Evolutionary conservation across 352 stramenopile genomes (phyloP), one percentile per base, ranked within the genome.

Genomic region (Globisporangium paddicum): DNA sequence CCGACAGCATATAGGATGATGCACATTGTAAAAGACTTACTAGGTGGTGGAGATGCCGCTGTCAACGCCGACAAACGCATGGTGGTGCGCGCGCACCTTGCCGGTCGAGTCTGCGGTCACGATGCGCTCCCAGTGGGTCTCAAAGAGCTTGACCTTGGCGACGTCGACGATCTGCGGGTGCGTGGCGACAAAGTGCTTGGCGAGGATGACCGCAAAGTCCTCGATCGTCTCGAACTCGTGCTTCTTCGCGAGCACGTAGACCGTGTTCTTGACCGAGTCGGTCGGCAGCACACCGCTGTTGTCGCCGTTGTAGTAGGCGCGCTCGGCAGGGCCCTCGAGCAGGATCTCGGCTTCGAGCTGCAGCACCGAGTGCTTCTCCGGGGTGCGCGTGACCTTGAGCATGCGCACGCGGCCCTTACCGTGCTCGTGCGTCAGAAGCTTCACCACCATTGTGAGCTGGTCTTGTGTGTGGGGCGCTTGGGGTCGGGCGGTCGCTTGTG

Each of bases 221-320:
- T 96, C 88, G 57, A 90, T 86, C 66, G 79, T 86, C 11, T 79
- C 80, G 61, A 96, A 95, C 67, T 90, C 77, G 69, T 91, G 81
- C 63, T 90, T 80, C 78, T 95, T 96, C 37, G 86, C 87, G 38
- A 96, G 49, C 58, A 89, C 81, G 67, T 94, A 96, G 28, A 96
- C 82, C 37, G 87, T 95, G 69, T 96, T 96, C 75, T 96, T 96
- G 69, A 93, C 74, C 59, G 88, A 95, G 68, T 96, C 88, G 6
- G 88, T 96, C 42, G 87, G 82, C 44, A 96, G 69, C 62, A 96
- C 86, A 23, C 71, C 68, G 44, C 75, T 71, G 63, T 96, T 96
- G 73, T 96, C 86, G 58, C 82, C 87, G 52, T 83, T 62, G 56
- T 87, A 89, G 72, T 96, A 96, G 26, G 82, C 82, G 51, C 67